Evolutionary conservation across 1,284 basidiomycete genomes (phyloP).

Genomic region (Cutaneotrichosporon mucoides): DNA sequence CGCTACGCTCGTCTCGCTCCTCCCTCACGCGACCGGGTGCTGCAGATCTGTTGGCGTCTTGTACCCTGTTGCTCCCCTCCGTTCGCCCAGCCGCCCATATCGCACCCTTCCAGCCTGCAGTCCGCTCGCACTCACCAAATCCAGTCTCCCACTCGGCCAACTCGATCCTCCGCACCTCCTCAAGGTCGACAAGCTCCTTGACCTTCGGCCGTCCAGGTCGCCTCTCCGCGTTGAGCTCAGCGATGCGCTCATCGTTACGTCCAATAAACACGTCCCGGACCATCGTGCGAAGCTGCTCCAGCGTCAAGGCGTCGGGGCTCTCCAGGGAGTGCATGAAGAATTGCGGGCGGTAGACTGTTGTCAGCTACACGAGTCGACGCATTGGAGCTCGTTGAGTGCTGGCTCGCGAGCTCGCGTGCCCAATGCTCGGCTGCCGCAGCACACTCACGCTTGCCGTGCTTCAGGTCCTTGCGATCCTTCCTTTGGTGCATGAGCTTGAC

Average conservation of each 20-base stretch:
- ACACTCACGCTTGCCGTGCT: conserved; percentile 32
- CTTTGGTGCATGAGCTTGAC: conserved; percentile 60
- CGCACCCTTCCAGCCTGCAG: neutral
- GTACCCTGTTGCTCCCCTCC: no score
- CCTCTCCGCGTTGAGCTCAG: conserved; percentile 60
- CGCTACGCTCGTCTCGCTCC: no score
- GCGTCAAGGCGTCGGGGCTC: conserved; percentile 58
- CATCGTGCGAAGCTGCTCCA: conserved; percentile 65
- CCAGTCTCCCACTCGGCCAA: conserved; percentile 72
- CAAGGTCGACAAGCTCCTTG: conserved; percentile 63
- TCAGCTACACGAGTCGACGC: conserved; percentile 4
- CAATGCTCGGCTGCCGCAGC: neutral
- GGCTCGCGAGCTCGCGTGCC: no score
- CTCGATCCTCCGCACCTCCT: conserved; percentile 67
- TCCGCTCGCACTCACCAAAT: conserved; percentile 59
- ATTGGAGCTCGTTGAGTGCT: no score
- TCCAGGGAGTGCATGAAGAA: conserved; percentile 72
- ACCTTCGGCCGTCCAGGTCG: conserved; percentile 75
- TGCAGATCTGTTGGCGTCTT: no score
- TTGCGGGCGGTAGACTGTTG: conserved; percentile 62
- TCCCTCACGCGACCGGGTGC: no score
- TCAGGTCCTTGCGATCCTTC: conserved; percentile 53
- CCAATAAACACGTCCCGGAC: conserved; percentile 68
- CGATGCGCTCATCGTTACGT: conserved; percentile 65
- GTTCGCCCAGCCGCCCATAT: no score